Conservation (phyloP, 2,329 filamentous ascomycete species). For the Penicillium italicum region DNA sequence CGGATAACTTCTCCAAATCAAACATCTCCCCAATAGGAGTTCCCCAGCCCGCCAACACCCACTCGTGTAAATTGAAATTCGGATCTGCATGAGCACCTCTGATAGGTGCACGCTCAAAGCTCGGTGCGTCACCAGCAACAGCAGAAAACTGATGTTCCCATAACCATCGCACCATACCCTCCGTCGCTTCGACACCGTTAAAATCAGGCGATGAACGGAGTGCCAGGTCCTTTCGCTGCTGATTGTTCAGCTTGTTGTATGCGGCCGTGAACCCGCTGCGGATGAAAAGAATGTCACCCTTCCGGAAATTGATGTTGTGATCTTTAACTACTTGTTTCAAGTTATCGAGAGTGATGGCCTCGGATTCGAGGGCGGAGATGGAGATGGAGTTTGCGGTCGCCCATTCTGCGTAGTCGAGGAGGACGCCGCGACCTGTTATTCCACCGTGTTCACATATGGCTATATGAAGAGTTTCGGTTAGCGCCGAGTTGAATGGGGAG, state of each 20-base stretch:
- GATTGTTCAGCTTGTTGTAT: constrained; percentile 16
- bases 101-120: constrained; percentile 31
- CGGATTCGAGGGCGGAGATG: constrained; percentile 18
- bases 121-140: constrained; percentile 34
- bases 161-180: constrained; percentile 33
- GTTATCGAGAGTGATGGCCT: constrained; percentile 14
- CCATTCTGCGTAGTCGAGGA: constrained; percentile 25
- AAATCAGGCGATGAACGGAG: constrained; percentile 22
- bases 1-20: constrained; percentile 33
- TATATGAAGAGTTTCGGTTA: background rate
- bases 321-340: constrained; percentile 16
- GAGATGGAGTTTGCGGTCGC: constrained; percentile 15
- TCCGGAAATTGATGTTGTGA: constrained; percentile 16
- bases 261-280: constrained; percentile 22
- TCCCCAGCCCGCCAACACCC: constrained; percentile 31
- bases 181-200: constrained; percentile 35
- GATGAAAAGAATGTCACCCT: constrained; percentile 24
- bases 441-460: constrained; percentile 22
- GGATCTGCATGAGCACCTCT: constrained; percentile 24
- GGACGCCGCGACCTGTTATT: constrained; percentile 21
- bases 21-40: constrained; percentile 36
- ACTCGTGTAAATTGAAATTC: constrained; percentile 31
- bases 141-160: constrained; percentile 38
- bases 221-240: constrained; percentile 15
- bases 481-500: background rate